Evolutionary conservation across 495 filamentous ascomycete genomes (phyloP).

Genomic region (Xylaria telfairii): DNA sequence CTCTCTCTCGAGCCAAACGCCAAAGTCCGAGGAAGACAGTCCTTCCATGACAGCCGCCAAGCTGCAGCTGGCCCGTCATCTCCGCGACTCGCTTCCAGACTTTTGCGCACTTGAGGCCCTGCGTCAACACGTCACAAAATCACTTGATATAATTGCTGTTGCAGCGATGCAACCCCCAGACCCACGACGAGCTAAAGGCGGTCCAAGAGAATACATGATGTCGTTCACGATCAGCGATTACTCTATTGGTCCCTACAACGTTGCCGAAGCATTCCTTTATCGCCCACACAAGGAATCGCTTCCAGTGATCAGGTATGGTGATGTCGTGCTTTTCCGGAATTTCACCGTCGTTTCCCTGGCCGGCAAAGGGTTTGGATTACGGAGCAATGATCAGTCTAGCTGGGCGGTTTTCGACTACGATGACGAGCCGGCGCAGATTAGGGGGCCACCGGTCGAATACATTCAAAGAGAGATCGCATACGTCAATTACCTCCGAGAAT

Average conservation of each 20-base stretch:
- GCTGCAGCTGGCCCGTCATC: conserved; percentile 45
- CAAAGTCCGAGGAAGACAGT: conserved; percentile 34
- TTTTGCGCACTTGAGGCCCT: conserved; percentile 73
- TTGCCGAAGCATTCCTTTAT: conserved; percentile 71
- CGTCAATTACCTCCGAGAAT: conserved; percentile 43
- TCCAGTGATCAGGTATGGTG: conserved; percentile 71
- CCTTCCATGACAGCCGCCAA: conserved; percentile 44
- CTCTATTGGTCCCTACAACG: conserved; percentile 51
- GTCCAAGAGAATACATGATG: conserved; percentile 72
- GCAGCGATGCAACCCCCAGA: conserved; percentile 62
- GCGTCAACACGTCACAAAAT: conserved; percentile 57
- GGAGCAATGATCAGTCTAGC: conserved; percentile 48
- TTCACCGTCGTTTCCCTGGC: conserved; percentile 70
- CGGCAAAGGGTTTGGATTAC: conserved; percentile 54
- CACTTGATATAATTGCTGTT: conserved; percentile 71
- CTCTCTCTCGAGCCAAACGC: conserved; percentile 27
- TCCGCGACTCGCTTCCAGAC: conserved; percentile 69
- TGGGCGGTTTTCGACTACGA: conserved; percentile 70
- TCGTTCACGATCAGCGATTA: conserved; percentile 75
- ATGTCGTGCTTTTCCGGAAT: conserved; percentile 75
- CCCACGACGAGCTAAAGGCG: conserved; percentile 65
- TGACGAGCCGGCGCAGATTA: conserved; percentile 48
- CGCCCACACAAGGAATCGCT: conserved; percentile 74
- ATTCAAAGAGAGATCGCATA: conserved; percentile 43
- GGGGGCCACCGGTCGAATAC: conserved; percentile 53